Conservation (phyloP, 371 early-diverging fungal genomes). For the Lichtheimia corymbifera region DNA sequence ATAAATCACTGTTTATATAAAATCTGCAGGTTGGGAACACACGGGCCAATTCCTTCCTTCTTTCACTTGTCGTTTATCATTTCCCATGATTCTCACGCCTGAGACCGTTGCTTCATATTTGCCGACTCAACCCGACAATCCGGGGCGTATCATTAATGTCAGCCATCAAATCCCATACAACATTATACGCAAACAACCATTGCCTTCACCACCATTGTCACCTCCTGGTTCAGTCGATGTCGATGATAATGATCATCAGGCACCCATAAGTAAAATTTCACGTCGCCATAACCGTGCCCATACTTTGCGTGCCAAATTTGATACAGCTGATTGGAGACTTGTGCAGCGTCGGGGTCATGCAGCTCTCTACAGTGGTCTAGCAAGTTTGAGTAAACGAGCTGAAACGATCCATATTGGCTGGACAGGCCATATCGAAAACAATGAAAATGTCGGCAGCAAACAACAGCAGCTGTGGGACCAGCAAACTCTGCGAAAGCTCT, state of each 20-base stretch:
- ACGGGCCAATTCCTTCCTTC: too few species aligned
- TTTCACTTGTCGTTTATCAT: too few species aligned
- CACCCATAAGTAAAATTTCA: constrained; percentile 38
- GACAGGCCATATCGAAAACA: constrained; percentile 43
- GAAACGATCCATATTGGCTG: constrained; percentile 68
- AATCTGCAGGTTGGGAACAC: too few species aligned
- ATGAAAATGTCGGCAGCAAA: constrained; percentile 13
- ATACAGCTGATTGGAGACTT: constrained; percentile 25
- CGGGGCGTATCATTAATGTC: constrained; percentile 56
- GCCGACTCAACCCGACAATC: constrained; percentile 14
- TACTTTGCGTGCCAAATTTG: constrained; percentile 38
- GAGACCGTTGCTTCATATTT: constrained; percentile 47
- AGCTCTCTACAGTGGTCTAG: constrained; percentile 69
- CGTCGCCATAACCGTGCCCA: constrained; percentile 40
- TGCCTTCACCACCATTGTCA: constrained; percentile 8
- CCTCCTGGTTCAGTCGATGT: neutral
- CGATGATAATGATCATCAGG: constrained; percentile 14
- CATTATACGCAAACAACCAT: constrained; percentile 29
- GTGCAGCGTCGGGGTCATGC: constrained; percentile 61
- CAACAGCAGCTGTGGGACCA: constrained; percentile 17
- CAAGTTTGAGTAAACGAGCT: constrained; percentile 40
- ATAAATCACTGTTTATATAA: too few species aligned
- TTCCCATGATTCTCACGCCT: constrained; percentile 25
- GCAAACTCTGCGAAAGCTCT: constrained; percentile 31
- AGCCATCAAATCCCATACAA: constrained; percentile 66